These are phyloP conservation scores for Coemansia sp. DNA, from an alignment of 371 early-diverging fungal genomes.

Conservation along the genomic window DNA sequence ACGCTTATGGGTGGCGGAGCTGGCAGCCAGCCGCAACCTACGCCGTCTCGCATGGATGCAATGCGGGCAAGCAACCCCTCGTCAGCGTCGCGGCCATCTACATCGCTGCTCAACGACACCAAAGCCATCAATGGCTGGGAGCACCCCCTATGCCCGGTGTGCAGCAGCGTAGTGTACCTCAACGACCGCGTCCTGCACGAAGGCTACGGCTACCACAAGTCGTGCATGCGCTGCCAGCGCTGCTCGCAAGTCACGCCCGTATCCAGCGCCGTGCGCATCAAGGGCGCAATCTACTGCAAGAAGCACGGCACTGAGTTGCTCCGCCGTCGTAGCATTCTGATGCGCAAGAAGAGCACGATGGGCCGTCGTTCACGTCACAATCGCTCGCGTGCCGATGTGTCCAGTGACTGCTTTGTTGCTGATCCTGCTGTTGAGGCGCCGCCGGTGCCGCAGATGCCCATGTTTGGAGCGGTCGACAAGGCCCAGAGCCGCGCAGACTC, in stretches of 20 bases:
- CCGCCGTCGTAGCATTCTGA: constrained; percentile 54
- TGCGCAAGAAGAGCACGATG: constrained; percentile 55
- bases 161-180: constrained; percentile 46
- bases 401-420: constrained; percentile 15
- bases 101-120: constrained; percentile 50
- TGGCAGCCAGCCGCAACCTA: constrained; percentile 8
- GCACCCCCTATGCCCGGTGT: constrained; percentile 53
- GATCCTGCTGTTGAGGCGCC: constrained; percentile 14
- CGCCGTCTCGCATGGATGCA: constrained; percentile 18
- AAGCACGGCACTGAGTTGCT: constrained; percentile 51
- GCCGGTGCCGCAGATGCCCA: constrained; percentile 36
- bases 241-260: constrained; percentile 47
- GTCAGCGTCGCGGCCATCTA: constrained; percentile 45
- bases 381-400: constrained; percentile 27
- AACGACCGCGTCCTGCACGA: constrained; percentile 53
- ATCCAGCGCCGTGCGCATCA: constrained; percentile 47
- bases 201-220: constrained; percentile 54
- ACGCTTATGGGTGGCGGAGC: constrained; percentile 43
- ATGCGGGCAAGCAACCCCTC: constrained; percentile 15
- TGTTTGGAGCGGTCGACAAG: constrained; percentile 6
- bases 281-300: constrained; percentile 52
- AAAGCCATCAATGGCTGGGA: constrained; percentile 52
- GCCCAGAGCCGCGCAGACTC: not conserved
- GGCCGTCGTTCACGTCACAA: constrained; percentile 47
- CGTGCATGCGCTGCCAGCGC: constrained; percentile 53